A percentile compares a stretch with the other conserved stretches of the same genome.
phyloP scores from a whole-genome alignment of 1,284 basidiomycete species.

The Heterobasidion irregulare region DNA sequence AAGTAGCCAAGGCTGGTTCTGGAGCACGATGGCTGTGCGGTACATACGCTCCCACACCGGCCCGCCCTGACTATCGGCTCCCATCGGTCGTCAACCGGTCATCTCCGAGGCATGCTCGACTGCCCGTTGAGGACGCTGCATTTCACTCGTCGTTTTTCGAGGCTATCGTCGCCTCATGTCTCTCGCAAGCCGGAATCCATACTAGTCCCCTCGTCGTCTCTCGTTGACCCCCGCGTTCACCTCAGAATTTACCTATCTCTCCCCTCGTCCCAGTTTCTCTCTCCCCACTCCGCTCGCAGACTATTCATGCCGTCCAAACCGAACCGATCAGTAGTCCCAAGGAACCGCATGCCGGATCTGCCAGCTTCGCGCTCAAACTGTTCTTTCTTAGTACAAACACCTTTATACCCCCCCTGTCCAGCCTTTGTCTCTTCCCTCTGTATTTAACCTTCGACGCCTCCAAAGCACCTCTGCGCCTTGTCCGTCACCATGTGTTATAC shows the following conservation, averaged over 20 bases:
- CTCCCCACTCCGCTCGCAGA: background rate
- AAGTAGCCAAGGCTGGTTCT: background rate
- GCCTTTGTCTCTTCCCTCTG: conserved; percentile 18
- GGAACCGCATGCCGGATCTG: conserved; percentile 39
- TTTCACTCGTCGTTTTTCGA: background rate
- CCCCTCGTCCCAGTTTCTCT: background rate
- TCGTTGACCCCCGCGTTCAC: background rate
- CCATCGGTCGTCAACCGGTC: too few species aligned
- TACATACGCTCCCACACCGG: conserved; percentile 1
- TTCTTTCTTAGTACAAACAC: conserved; percentile 37
- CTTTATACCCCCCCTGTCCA: conserved; percentile 32
- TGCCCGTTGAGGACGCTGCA: background rate
- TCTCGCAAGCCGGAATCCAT: background rate
- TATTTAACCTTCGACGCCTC: conserved; percentile 1
- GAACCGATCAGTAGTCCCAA: conserved; percentile 36
- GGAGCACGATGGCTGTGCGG: background rate
- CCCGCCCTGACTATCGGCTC: background rate
- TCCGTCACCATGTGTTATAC: conserved; percentile 58
- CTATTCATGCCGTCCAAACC: conserved; percentile 8
- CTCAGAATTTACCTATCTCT: background rate
- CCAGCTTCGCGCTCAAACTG: conserved; percentile 23
- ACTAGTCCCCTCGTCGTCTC: background rate
- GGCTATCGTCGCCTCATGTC: background rate
- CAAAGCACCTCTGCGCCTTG: conserved; percentile 5
- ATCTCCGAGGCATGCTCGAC: background rate